Percentiles rank a stretch among this genome's conserved stretches.
These are phyloP conservation scores for Prunus mira DNA, from an alignment of 306 rosid species.

Conservation along the genomic window DNA sequence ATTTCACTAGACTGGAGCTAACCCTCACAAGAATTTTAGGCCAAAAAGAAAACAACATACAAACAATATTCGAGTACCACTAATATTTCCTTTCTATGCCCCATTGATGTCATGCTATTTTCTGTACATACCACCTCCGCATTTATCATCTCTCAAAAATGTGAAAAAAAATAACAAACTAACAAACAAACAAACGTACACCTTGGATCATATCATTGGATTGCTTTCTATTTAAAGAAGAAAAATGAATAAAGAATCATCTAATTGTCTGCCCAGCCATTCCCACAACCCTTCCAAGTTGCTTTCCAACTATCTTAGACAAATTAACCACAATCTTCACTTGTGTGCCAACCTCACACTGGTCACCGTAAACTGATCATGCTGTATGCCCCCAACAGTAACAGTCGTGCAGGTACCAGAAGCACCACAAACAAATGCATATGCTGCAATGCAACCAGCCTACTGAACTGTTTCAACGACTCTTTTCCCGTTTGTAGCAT, in stretches of 20 bases:
- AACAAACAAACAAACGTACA: background rate
- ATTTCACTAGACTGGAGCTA: background rate
- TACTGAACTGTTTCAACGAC: constrained; percentile 62
- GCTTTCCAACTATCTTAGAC: constrained; percentile 1
- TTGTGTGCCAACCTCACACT: background rate
- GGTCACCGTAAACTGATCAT: constrained; percentile 34
- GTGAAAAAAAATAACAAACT: background rate
- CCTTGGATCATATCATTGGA: background rate
- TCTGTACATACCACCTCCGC: background rate
- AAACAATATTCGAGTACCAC: too few relatives aligned
- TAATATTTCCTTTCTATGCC: background rate
- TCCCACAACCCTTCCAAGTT: constrained; percentile 30
- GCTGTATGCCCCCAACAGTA: constrained; percentile 49
- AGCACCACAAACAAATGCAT: constrained; percentile 77
- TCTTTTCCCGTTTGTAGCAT: constrained; percentile 57
- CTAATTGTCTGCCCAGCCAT: constrained; percentile 34
- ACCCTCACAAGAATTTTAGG: background rate
- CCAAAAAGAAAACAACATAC: background rate
- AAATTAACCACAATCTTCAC: background rate
- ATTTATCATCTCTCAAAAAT: background rate
- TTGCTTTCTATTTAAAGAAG: background rate
- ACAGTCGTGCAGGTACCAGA: constrained; percentile 56
- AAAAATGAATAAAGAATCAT: constrained; percentile 80
- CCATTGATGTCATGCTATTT: background rate
- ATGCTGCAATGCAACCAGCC: constrained; percentile 74